phyloP scores from a whole-genome alignment of 495 filamentous ascomycete genomes.

The Apiosordaria backusii region DNA sequence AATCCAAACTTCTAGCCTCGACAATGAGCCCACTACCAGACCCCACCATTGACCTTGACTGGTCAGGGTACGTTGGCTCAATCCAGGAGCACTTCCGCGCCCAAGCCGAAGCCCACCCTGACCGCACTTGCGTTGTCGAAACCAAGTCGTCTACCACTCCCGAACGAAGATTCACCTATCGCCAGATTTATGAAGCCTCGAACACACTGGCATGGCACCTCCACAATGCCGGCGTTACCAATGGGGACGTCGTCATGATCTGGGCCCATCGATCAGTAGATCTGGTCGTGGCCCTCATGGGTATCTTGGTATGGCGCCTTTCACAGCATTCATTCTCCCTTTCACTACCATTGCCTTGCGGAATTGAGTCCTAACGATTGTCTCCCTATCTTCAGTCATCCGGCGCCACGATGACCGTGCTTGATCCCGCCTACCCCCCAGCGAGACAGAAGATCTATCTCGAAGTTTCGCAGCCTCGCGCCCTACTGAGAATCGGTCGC shows the following conservation, averaged over 20 bases:
- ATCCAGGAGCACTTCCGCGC: conserved; percentile 41
- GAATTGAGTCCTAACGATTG: neutral
- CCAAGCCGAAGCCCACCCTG: conserved; percentile 73
- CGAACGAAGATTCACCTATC: conserved; percentile 73
- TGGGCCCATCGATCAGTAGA: conserved; percentile 80
- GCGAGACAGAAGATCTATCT: conserved; percentile 87
- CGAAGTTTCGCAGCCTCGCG: conserved; percentile 78
- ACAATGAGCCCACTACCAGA: conserved; percentile 55
- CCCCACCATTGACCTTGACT: conserved; percentile 73
- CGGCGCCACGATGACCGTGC: conserved; percentile 72
- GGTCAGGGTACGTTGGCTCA: conserved; percentile 70
- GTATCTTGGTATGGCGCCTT: conserved; percentile 45
- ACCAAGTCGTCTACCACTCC: conserved; percentile 62
- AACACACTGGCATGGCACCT: conserved; percentile 79
- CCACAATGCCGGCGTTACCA: conserved; percentile 63
- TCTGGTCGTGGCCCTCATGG: conserved; percentile 62
- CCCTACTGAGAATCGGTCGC: conserved; percentile 75
- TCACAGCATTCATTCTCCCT: neutral
- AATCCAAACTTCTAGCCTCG: neutral
- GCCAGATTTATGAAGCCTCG: conserved; percentile 80
- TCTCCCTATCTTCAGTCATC: conserved; percentile 39
- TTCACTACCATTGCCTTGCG: neutral
- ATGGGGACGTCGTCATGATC: conserved; percentile 91
- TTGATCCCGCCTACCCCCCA: conserved; percentile 86
- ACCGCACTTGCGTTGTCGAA: conserved; percentile 77